A percentile compares a stretch with the other conserved stretches of the same genome.
Conservation (phyloP, 352 stramenopile species). For the Phytophthora melonis region DNA sequence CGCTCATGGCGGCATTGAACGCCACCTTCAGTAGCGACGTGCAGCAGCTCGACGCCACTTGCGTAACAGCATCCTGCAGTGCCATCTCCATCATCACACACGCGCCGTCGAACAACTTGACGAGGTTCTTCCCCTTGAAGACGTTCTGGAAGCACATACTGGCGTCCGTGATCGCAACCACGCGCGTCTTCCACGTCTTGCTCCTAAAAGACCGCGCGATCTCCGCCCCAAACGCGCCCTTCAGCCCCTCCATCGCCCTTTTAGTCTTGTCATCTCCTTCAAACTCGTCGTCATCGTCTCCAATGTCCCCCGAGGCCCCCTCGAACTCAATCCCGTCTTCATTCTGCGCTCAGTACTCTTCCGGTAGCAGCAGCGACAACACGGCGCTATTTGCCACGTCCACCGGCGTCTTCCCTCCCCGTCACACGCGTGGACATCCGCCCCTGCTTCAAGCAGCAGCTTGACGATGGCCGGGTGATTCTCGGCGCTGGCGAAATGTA, state of each 20-base stretch:
- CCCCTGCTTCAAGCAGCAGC: constrained; percentile 73
- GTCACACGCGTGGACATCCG: constrained; percentile 72
- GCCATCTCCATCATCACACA: constrained; percentile 68
- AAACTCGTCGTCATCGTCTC: constrained; percentile 54
- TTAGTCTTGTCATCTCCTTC: constrained; percentile 30
- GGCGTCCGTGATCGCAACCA: constrained; percentile 64
- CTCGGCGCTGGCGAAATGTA: constrained; percentile 77
- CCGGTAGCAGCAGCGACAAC: constrained; percentile 57
- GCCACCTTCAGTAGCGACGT: constrained; percentile 68
- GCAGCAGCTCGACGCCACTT: constrained; percentile 72
- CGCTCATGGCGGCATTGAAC: constrained; percentile 66
- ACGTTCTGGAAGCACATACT: constrained; percentile 60
- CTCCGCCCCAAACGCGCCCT: constrained; percentile 60
- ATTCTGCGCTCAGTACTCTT: constrained; percentile 43
- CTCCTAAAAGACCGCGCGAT: constrained; percentile 59
- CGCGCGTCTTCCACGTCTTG: constrained; percentile 70
- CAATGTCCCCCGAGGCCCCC: constrained; percentile 34
- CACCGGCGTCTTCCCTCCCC: constrained; percentile 61
- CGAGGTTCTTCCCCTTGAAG: constrained; percentile 39
- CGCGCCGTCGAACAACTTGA: constrained; percentile 73
- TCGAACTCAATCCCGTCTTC: constrained; percentile 40
- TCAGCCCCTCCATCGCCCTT: constrained; percentile 32
- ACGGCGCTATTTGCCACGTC: constrained; percentile 66
- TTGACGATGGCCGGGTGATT: constrained; percentile 71
- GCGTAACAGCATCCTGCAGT: constrained; percentile 67